phyloP scores from a whole-genome alignment of 2,329 filamentous ascomycete species.

The Fusarium sp. region DNA sequence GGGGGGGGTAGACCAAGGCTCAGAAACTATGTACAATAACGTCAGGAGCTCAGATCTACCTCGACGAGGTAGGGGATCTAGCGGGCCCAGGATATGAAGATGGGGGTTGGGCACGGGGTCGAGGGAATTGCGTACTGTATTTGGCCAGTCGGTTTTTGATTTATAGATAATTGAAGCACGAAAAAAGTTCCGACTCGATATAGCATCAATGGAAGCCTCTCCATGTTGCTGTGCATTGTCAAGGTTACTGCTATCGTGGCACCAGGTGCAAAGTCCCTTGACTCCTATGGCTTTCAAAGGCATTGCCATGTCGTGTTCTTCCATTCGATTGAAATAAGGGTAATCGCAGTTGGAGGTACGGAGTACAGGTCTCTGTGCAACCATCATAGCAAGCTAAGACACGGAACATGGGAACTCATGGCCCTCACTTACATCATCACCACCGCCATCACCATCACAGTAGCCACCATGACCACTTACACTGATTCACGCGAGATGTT shows the following conservation, averaged over 20 bases:
- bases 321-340: constrained; percentile 4
- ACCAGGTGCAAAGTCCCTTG: constrained; percentile 6
- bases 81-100: constrained; percentile 26
- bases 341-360: constrained; percentile 15
- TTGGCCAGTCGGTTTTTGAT: constrained; percentile 4
- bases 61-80: constrained; percentile 26
- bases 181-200: not conserved
- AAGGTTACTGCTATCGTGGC: not conserved
- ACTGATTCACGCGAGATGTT: constrained; percentile 19
- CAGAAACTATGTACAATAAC: constrained; percentile 9
- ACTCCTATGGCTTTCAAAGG: not conserved
- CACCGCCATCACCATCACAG: constrained; percentile 21
- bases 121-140: not conserved
- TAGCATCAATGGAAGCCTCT: not conserved
- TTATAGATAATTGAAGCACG: constrained; percentile 8
- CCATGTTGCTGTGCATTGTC: constrained; percentile 4
- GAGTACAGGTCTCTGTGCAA: constrained; percentile 32
- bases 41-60: constrained; percentile 37
- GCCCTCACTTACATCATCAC: constrained; percentile 39
- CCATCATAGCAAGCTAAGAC: constrained; percentile 32
- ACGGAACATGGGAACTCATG: constrained; percentile 33
- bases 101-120: constrained; percentile 20
- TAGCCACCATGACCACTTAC: constrained; percentile 29
- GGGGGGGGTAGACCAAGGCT: constrained; percentile 18
- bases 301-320: constrained; percentile 11